Base-by-base conservation (phyloP, 768 basidiomycete genomes). In the Kwoniella dendrophila region DNA sequence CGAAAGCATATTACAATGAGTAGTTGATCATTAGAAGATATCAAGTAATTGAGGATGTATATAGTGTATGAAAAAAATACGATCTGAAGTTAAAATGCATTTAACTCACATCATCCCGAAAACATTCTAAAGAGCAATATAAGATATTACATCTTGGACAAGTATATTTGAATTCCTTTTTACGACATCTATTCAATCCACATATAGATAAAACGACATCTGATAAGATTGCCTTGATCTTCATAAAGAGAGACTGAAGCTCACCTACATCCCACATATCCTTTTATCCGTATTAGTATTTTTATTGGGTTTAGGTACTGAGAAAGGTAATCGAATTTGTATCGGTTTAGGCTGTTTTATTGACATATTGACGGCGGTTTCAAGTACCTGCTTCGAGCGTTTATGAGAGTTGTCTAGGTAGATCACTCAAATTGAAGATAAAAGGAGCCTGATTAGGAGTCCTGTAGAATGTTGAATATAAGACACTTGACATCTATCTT, bases 101-200 rank as follows among this genome's bases (percentile, higher is more conserved):
- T n/a, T 11, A 12, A 60, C 78, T 40, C 59, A 76, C 68, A 32
- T 76, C 40, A 29, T 59, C 56, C 40, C 61, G 27, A 50, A 77
- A 71, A 54, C 69, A 71, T 1, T 67, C 63, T 36, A 74, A 47
- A 47, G 65, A 62, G 56, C 72, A 73, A 49, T 72, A 72, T 7
- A 65, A 47, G 26, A 73, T 52, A 55, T 73, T 76, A 58, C 74
- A 76, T 64, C 74, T 66, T 26, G 74, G 74, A 59, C 74, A 76
- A 43, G 68, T 73, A 56, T 76, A 76, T 47, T 54, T 57, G 41
- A 69, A 68, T 52, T 76, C 72, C 6, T 51, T 62, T 63, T 68
- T 64, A 6, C 70, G 70, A 58, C 74, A 76, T 59, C 74, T 76
- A 57, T 20, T 14, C 12, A 11, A 10, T 20, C 6, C 6, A 43